Evolutionary conservation across 345 rosid species (phyloP).

Genomic region (Eucalyptus grandis): DNA sequence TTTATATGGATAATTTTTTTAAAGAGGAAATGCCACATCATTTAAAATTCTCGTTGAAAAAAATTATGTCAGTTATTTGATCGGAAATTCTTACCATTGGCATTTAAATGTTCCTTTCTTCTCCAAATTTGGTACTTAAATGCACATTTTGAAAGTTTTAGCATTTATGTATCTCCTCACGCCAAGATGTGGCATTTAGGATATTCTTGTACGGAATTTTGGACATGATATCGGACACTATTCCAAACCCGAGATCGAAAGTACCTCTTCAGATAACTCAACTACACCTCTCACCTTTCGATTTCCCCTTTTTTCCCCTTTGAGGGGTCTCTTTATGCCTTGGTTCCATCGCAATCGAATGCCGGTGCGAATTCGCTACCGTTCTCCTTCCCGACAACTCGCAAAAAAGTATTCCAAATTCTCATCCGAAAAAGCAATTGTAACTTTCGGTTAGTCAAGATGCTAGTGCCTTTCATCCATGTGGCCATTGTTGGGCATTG

Average conservation of each 20-base stretch:
- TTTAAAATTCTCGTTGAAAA: rapidly evolving
- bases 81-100: rapidly evolving
- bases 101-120: too few species aligned
- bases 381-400: neutral
- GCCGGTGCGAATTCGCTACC: neutral
- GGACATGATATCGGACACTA: neutral
- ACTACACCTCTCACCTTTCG: neutral
- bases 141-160: too few species aligned
- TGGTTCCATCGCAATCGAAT: neutral
- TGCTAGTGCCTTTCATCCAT: neutral
- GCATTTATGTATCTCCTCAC: too few species aligned
- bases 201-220: neutral
- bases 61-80: rapidly evolving
- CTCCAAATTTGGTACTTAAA: too few species aligned
- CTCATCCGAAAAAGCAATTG: neutral
- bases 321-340: neutral
- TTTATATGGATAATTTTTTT: too few species aligned
- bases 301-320: neutral
- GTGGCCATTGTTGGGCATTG: neutral
- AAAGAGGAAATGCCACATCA: too few species aligned
- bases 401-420: neutral
- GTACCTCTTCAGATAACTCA: neutral
- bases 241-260: neutral
- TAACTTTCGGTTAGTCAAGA: neutral
- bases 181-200: too few species aligned